Evolutionary conservation across 768 basidiomycete species (phyloP).

Genomic region (Multifurca ochricompacta): DNA sequence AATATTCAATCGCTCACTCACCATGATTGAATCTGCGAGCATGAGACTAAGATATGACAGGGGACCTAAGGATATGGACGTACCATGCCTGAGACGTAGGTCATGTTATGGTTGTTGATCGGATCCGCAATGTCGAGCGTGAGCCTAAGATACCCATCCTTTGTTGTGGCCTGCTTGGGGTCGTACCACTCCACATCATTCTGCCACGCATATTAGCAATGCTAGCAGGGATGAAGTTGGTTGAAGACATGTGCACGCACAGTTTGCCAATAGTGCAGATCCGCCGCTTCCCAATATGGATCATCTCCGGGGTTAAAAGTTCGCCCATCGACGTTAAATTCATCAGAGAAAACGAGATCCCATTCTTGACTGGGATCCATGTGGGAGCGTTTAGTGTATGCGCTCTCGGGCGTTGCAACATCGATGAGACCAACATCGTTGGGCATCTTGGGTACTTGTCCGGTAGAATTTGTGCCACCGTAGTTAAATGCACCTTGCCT

Average conservation of each 20-base stretch:
- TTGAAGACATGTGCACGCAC: conserved; percentile 35
- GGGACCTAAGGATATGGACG: conserved; percentile 23
- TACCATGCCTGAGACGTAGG: conserved; percentile 32
- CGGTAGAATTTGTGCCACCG: conserved; percentile 66
- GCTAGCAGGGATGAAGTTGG: not conserved
- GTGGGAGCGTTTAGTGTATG: conserved; percentile 22
- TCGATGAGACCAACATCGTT: conserved; percentile 25
- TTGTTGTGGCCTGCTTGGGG: conserved; percentile 44
- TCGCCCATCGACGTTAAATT: conserved; percentile 37
- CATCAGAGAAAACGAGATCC: conserved; percentile 38
- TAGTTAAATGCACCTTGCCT: conserved; percentile 58
- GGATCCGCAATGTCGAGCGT: conserved; percentile 35
- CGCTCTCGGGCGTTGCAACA: conserved; percentile 34
- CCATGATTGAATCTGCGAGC: conserved; percentile 26
- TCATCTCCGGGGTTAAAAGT: conserved; percentile 40
- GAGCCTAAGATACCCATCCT: conserved; percentile 42
- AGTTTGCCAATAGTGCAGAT: conserved; percentile 40
- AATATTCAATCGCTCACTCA: conserved; percentile 12
- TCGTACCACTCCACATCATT: conserved; percentile 53
- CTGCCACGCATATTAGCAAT: conserved; percentile 1
- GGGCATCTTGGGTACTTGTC: conserved; percentile 42
- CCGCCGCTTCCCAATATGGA: conserved; percentile 36
- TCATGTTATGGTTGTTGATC: conserved; percentile 38
- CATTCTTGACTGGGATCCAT: conserved; percentile 28
- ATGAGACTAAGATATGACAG: not conserved